Evolutionary conservation across 441 rosid genomes (phyloP), one percentile per base, ranked within the genome.

Genomic region (Corymbia citriodora): DNA sequence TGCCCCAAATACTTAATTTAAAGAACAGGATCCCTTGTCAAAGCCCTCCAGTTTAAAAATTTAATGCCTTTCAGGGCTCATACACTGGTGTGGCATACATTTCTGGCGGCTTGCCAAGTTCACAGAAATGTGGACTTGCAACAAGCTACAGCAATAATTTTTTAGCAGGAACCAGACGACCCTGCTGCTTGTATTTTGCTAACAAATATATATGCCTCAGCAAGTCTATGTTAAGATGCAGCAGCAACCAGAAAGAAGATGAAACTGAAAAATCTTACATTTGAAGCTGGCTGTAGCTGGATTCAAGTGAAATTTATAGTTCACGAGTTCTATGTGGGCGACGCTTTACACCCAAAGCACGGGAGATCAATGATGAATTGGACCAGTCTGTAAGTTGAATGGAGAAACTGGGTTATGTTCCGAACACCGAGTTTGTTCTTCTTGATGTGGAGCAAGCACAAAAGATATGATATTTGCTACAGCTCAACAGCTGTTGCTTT

Each of bases 251-350:
- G 98, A 90, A 95, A 93, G 92, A 93, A 68, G 89, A 95, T 95
- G 98, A 95, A 94, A 92, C 93, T 93, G 89, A 92, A 91, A 82
- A 94, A 95, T 90, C 91, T 96, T 91, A 92, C 90, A 25, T 96
- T 95, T 89, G 97, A 95, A 95, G 98, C 96, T 54, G 97, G 97
- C 87, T 95, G 94, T 86, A 96, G 98, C 91, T 95, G 98, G 97
- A 92, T 96, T 85, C 98, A 96, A 91, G 94, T 94, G 68, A 94
- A 91, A 91, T 94, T 94, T 88, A 92, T 91, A 82, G 92, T 93
- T 21, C 94, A 95, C 92, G 95, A 92, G 88, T 96, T 96, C 91
- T 92, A 95, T 89, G 97, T 94, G 29, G 97, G 95, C 6, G 95
- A 96, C 36, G 93, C 96, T 57, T 91, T 94, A 70, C 94, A 94